These are phyloP conservation scores for Schrenkiella parvula DNA, from an alignment of 345 rosid genomes.

Conservation along the genomic window DNA sequence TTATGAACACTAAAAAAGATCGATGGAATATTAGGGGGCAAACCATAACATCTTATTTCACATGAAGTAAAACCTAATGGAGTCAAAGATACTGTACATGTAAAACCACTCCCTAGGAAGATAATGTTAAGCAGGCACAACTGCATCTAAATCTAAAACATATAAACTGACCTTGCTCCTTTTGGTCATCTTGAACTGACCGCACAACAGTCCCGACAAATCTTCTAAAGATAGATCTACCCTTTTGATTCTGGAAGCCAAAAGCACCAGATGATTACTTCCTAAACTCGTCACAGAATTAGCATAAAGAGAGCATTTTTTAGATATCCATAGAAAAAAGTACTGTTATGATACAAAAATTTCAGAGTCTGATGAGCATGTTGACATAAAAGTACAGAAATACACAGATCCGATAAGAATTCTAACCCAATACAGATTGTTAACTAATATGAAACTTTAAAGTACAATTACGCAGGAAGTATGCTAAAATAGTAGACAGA, in stretches of 20 bases:
- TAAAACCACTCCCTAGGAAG: not conserved
- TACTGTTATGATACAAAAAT: not conserved
- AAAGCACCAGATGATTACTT: constrained; percentile 17
- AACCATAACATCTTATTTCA: not conserved
- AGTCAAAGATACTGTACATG: not conserved
- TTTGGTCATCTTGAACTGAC: constrained; percentile 92
- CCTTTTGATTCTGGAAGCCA: constrained; percentile 58
- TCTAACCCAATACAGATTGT: not conserved
- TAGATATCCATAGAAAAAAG: not conserved
- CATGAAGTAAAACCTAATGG: not conserved
- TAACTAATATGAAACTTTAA: not conserved
- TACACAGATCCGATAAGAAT: not conserved
- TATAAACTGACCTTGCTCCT: constrained; percentile 76
- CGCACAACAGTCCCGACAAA: constrained; percentile 91
- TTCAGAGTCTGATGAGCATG: not conserved
- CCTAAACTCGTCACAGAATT: constrained; percentile 8
- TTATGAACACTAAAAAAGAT: not conserved
- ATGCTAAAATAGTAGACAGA: constrained; percentile 21
- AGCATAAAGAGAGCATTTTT: not conserved
- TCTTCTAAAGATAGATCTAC: constrained; percentile 75
- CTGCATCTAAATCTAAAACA: not conserved
- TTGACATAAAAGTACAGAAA: not conserved
- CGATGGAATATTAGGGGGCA: too few relatives aligned
- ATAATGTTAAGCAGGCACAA: constrained; percentile 11
- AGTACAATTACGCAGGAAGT: not conserved